Conservation (phyloP, 2,329 filamentous ascomycete genomes). For the Neonectria hederae region DNA sequence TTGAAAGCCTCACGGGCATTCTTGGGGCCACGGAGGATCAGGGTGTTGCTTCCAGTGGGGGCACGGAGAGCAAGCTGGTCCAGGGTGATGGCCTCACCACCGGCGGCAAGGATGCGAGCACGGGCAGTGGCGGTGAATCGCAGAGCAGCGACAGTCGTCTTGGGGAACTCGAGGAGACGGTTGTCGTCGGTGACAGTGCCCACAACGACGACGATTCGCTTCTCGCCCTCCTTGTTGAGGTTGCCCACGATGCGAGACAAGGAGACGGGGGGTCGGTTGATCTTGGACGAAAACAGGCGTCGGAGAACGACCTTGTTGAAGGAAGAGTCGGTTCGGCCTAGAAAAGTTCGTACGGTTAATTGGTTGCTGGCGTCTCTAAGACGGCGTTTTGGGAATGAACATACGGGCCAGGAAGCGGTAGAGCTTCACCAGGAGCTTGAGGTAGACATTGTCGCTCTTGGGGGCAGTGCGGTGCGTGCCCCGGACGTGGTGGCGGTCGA, state of each 20-base stretch:
- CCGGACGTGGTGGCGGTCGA: conserved; percentile 75
- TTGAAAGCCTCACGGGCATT: conserved; percentile 97
- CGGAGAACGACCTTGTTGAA: conserved; percentile 99
- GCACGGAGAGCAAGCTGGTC: conserved; percentile 96
- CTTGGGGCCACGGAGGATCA: conserved; percentile 97
- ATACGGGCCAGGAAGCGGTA: conserved; percentile 97
- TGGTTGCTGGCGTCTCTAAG: conserved; percentile 5
- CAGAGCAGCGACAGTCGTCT: conserved; percentile 92
- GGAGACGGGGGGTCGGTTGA: conserved; percentile 95
- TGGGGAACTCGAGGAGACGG: conserved; percentile 88
- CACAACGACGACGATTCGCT: conserved; percentile 92
- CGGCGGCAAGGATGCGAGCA: conserved; percentile 90
- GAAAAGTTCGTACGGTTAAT: conserved; percentile 20
- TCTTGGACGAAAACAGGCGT: conserved; percentile 97
- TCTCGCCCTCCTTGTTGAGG: conserved; percentile 70
- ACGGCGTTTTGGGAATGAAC: conserved; percentile 53
- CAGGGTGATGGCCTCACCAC: conserved; percentile 93
- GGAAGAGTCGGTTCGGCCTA: conserved; percentile 92
- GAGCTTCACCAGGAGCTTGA: conserved; percentile 97
- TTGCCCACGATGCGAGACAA: conserved; percentile 87
- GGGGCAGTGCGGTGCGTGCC: conserved; percentile 88
- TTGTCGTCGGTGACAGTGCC: conserved; percentile 98
- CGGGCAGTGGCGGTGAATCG: conserved; percentile 97
- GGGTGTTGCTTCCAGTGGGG: conserved; percentile 95
- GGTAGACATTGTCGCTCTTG: conserved; percentile 98